Evolutionary conservation across 1,139 yeast species (phyloP), one percentile per base, ranked within the genome.

Genomic region (Blastobotrys ciferrii): DNA sequence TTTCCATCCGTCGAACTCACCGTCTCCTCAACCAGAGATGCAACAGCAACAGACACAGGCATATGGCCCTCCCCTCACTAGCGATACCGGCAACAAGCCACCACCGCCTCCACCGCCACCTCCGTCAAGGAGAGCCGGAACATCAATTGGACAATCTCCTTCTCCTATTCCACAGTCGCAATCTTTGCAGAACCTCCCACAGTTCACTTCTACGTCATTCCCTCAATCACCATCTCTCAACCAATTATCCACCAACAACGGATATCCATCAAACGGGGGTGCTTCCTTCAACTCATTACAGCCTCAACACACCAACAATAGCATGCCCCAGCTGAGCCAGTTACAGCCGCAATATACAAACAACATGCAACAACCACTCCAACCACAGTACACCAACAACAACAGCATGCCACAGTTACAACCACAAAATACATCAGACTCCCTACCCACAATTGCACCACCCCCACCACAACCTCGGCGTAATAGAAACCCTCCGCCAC

Each of bases 391-490:
- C 18, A 17, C 23, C 39, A 42, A 25, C 20, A 31, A 31, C 35
- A n/a, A 28, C 35, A 12, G 12, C 3, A 42, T 51, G 7, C 54
- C 56, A 1, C 54, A 54, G 4, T 50, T 52, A 5, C 52, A 53
- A 7, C 48, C 56, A 2, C 50, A 44, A 9, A 42, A 25, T 31
- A 15, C 42, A 15, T 17, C 33, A 17, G 30, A 15, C 33, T 5
- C 35, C 19, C 47, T 53, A 6, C 56, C 58, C 1, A 36, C 47
- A 9, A 52, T 55, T 23, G 49, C 58, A 2, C 58, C 59, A 4
- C 58, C 58, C 5, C 59, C 59, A 13, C 59, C 59, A 11, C 56
- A 48, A 33, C 56, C 59, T 2, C 44, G 61, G 28, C 31, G 60
- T 39, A 45, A 33, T 35, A 41, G 43, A 41, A 35, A 39, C 30